A percentile compares a stretch with the other conserved stretches of the same genome.
These are phyloP conservation scores for Otatea glauca DNA, from an alignment of 176 grass and related monocot species.

Conservation along the genomic window DNA sequence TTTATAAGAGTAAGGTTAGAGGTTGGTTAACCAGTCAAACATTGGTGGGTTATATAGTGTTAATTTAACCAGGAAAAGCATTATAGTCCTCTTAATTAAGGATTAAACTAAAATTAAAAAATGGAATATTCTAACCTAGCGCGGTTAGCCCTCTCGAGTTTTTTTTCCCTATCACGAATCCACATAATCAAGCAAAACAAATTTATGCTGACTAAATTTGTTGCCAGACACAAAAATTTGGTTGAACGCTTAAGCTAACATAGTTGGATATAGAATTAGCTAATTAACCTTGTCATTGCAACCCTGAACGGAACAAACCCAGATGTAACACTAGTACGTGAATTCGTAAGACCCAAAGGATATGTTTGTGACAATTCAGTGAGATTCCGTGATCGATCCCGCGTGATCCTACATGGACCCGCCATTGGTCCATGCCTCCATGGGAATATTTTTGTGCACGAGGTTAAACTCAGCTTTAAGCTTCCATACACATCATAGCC, in stretches of 20 bases:
- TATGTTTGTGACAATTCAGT: background rate
- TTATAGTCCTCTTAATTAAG: too few relatives aligned
- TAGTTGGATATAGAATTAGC: too few relatives aligned
- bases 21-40: background rate
- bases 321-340: background rate
- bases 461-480: background rate
- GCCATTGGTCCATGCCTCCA: background rate
- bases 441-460: background rate
- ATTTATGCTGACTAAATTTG: too few relatives aligned
- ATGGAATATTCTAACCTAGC: too few relatives aligned
- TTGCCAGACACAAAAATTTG: too few relatives aligned
- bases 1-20: background rate
- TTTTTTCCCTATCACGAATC: too few relatives aligned
- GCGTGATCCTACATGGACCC: slow-evolving; percentile 18
- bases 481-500: background rate
- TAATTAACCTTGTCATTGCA: too few relatives aligned
- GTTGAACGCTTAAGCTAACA: too few relatives aligned
- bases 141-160: too few relatives aligned
- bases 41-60: background rate
- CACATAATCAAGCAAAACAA: too few relatives aligned
- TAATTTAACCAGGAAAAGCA: too few relatives aligned
- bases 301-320: background rate
- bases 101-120: too few relatives aligned
- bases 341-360: background rate
- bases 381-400: slow-evolving; percentile 17